Base-by-base conservation (phyloP, 495 filamentous ascomycete species). In the Cercophora scortea region DNA sequence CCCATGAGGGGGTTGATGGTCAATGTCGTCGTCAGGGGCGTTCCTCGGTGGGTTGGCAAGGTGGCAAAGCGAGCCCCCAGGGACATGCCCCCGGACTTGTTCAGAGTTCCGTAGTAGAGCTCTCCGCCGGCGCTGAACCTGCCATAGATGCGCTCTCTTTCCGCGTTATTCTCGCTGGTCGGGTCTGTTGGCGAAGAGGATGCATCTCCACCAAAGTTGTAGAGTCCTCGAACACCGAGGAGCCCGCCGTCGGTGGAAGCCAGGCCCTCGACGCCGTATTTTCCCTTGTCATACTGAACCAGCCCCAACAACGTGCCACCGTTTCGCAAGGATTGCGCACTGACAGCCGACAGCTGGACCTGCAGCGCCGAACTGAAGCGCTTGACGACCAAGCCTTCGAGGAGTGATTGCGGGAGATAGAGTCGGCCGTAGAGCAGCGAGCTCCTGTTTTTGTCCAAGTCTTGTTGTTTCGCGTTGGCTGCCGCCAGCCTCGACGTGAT, bases 1-100 rank as follows among this genome's bases (percentile, higher is more conserved):
- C 93, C 93, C 77, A 95, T 96, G 10, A 98, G 75, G 0, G 93
- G 93, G 45, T 94, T 96, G 34, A 96, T 64, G 12, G 89, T 94
- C 56, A 93, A 71, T 6, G 93, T 97, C 53, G 95, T 88, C 7
- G 93, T 96, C 55, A 96, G 86, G 0, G 93, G 93, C 47, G 92
- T 76, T 41, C 88, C 84, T 1, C 83, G 85, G 54, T 96, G 86
- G 7, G 82, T 78, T n/a, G 94, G 91, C 32, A 98, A 72, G 6
- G 94, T 98, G 19, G 86, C 86, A 61, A 97, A 98, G 41, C 93
- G 81, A 16, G 91, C 72, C 3, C 92, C 93, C n/a, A 79, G 54
- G 38, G 78, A 78, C 63, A 82, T 82, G 51, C 93, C 93, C 19
- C 92, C 85, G 13, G 88, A 84, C 45, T 95, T 95, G 58, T 96